Conservation (phyloP, 192 early-diverging fungal genomes). For the Rhizoclosmatium sp. region DNA sequence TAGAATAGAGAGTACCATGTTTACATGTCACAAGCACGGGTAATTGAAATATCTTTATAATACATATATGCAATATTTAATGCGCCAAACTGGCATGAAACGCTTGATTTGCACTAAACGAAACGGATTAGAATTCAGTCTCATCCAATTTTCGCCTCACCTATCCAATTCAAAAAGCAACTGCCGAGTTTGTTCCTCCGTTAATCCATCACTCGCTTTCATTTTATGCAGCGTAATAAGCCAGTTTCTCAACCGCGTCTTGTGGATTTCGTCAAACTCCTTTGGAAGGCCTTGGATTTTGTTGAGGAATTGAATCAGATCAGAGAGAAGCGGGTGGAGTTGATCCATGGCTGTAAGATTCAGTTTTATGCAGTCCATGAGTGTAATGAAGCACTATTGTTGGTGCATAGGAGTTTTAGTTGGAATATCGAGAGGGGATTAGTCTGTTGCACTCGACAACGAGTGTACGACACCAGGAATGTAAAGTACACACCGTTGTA, state of each 20-base stretch:
- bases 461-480: background rate
- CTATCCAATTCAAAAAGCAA: constrained; percentile 90
- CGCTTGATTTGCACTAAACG: constrained; percentile 38
- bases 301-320: constrained; percentile 89
- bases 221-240: constrained; percentile 88
- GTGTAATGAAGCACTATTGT: constrained; percentile 85
- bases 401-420: background rate
- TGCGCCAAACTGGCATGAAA: constrained; percentile 37
- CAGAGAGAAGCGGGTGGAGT: constrained; percentile 85
- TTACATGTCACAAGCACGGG: no score
- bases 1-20: no score
- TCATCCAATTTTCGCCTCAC: constrained; percentile 27
- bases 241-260: constrained; percentile 86
- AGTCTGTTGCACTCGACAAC: constrained; percentile 3
- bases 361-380: constrained; percentile 88
- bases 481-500: constrained; percentile 34
- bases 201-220: constrained; percentile 90
- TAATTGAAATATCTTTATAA: background rate
- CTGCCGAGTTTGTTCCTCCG: constrained; percentile 87
- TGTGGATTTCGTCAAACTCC: constrained; percentile 76
- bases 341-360: constrained; percentile 87
- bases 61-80: background rate
- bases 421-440: background rate
- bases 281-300: constrained; percentile 76
- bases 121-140: background rate